Base-by-base conservation (phyloP, 768 basidiomycete genomes). In the Tricholoma saponaceum region DNA sequence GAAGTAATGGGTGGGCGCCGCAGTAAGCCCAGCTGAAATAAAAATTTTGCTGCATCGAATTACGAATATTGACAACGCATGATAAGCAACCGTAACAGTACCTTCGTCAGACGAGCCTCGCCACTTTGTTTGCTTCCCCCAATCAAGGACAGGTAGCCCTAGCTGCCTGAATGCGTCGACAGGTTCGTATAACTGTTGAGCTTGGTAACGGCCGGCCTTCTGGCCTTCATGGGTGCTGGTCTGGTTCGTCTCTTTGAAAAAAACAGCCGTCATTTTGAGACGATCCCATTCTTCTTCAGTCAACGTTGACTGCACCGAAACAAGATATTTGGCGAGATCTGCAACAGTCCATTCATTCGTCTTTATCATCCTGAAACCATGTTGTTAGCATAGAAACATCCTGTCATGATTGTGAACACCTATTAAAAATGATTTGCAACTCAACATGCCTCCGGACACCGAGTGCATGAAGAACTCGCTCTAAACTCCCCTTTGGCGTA, bases 391-490 rank as follows among this genome's bases (percentile, higher is more conserved):
- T 43, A 8, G 23, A 25, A 16, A 46, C 41, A 28, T n/a, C 41
- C 25, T 39, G 53, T 37, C 33, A 20, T 28, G 25, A 6, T 46
- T 9, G 25, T 26, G 62, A 76, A 51, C 54, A 90, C 87, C 95
- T 80, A 54, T 89, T 83, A 67, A 99, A 99, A n/a, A 99, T 81
- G 2, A 97, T 76, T 69, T 98, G 95, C 1, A 98, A 77, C 58
- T 98, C 91, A 6, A 98, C 93, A 61, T 95, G 94, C 67, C 86
- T 92, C 16, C 93, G 83, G 10, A 98, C 92, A 10, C 94, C 96
- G 0, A 98, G 73, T 1, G 79, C 81, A 26, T 82, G 75, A 5
- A 94, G 71, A 2, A 92, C 69, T 60, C 83, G 87, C 67, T 95
- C 93, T 62, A 92, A 67, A 4, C 76, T 70, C 0, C 86, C 87